Percentiles rank a stretch among this genome's conserved stretches.
Evolutionary conservation across 2,329 filamentous ascomycete genomes (phyloP).

Genomic region (Fusarium sp.): DNA sequence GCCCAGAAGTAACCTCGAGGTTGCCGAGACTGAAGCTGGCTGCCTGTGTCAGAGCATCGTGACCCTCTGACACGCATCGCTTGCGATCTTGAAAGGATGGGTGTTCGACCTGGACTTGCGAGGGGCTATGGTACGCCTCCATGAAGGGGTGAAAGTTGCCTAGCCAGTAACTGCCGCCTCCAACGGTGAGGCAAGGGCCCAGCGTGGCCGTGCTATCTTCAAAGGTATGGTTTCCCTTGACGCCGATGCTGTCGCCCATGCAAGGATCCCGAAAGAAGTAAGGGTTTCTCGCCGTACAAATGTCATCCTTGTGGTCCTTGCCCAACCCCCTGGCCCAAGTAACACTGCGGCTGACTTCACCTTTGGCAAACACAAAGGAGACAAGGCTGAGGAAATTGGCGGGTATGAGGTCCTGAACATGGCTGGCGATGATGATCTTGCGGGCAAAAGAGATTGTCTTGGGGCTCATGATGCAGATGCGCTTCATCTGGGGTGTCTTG

Average conservation of each 20-base stretch:
- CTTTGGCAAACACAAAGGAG: constrained; percentile 54
- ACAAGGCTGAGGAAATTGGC: constrained; percentile 45
- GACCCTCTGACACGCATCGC: constrained; percentile 50
- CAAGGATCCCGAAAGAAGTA: constrained; percentile 57
- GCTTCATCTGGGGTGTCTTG: constrained; percentile 49
- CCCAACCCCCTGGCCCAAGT: constrained; percentile 56
- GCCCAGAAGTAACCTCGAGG: constrained; percentile 55
- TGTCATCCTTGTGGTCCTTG: constrained; percentile 54
- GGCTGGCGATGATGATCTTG: constrained; percentile 53
- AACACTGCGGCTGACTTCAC: constrained; percentile 50
- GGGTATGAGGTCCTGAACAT: constrained; percentile 57
- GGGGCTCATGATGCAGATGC: constrained; percentile 57
- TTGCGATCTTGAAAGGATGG: constrained; percentile 56
- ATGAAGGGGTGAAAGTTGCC: constrained; percentile 60
- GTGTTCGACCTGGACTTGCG: constrained; percentile 52
- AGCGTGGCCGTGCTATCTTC: constrained; percentile 56
- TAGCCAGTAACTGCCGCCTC: constrained; percentile 55
- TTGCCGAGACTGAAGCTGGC: constrained; percentile 50
- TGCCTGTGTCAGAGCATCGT: constrained; percentile 51
- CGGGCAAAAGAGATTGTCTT: constrained; percentile 50
- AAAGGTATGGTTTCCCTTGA: constrained; percentile 44
- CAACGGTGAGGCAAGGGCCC: constrained; percentile 55
- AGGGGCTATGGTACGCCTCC: constrained; percentile 48
- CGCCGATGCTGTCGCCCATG: constrained; percentile 61
- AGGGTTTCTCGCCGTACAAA: constrained; percentile 56